Base-by-base conservation (phyloP, 2,329 filamentous ascomycete genomes). In the Fusarium luffae region DNA sequence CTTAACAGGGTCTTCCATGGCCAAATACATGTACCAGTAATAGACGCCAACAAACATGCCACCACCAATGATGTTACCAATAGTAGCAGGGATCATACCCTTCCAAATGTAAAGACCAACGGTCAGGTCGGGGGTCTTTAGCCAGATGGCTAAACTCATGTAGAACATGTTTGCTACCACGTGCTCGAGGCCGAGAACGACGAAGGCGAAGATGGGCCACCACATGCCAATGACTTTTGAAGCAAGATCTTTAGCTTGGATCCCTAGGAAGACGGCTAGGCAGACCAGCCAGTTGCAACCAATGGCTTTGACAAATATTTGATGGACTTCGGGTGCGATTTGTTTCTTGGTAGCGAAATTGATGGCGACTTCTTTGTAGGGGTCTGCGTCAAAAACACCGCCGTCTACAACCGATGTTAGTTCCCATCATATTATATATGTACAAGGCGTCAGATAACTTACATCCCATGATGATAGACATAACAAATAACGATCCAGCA, bases 281-380 rank as follows among this genome's bases (percentile, higher is more conserved):
- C 85, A 87, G 4, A 89, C 86, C 1, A 89, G 81, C 86, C 85
- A 88, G 76, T 88, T 88, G 69, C 83, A 85, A 7, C 86, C 84
- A 46, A 89, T 86, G 2, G 77, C 86, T 43, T 84, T 81, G 1
- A 88, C 75, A 71, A 89, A 86, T 52, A 88, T 85, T 59, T 84
- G 81, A 51, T 85, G 83, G 78, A 85, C 85, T 4, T 79, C 69
- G 0, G 85, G 85, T 0, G 76, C 79, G 12, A 86, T 75, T 64
- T 82, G 83, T 67, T 88, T 88, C 19, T 80, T 79, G 12, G 79
- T 83, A 0, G 83, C 82, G 52, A 84, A 85, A 2, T 77, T 74
- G 23, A 85, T 78, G 4, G 82, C 82, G 52, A 84, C 77, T 0
- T 79, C 77, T 51, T 77, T 79, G 72, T 83, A 87, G 0, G 82